A percentile compares a stretch with the other conserved stretches of the same genome.
These are phyloP conservation scores for Reticulascus tulasneorum DNA, from an alignment of 2,329 filamentous ascomycete species.

Conservation along the genomic window DNA sequence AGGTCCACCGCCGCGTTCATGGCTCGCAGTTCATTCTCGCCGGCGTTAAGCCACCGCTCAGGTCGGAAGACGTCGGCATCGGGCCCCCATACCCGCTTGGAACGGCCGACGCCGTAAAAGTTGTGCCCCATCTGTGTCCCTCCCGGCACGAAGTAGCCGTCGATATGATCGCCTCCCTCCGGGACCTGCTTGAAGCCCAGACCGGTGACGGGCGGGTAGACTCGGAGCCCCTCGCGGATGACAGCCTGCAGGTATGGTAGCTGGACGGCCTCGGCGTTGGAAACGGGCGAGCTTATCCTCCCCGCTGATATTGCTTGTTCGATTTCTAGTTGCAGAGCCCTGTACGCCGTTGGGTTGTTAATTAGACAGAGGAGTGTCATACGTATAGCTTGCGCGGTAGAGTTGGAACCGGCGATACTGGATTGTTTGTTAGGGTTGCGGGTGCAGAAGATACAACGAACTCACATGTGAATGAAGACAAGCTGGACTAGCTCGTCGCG, in stretches of 20 bases:
- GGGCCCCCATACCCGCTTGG: slow-evolving; percentile 48
- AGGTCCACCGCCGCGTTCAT: slow-evolving; percentile 37
- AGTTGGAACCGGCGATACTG: slow-evolving; percentile 58
- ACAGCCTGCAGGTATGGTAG: slow-evolving; percentile 55
- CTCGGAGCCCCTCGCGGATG: slow-evolving; percentile 51
- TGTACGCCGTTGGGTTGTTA: slow-evolving; percentile 38
- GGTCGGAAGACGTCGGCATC: slow-evolving; percentile 54
- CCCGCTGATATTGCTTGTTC: slow-evolving; percentile 32
- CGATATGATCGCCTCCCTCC: slow-evolving; percentile 46
- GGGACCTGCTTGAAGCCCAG: slow-evolving; percentile 52
- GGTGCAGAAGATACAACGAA: background rate
- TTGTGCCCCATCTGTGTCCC: slow-evolving; percentile 52
- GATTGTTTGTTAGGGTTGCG: background rate
- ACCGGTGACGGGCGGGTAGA: slow-evolving; percentile 50
- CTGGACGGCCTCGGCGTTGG: slow-evolving; percentile 43
- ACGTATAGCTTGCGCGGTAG: slow-evolving; percentile 57
- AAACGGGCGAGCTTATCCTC: slow-evolving; percentile 30
- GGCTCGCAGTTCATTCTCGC: slow-evolving; percentile 21
- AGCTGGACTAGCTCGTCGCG: slow-evolving; percentile 32
- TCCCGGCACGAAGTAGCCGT: slow-evolving; percentile 46
- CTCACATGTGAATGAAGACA: slow-evolving; percentile 34
- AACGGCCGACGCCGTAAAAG: slow-evolving; percentile 49
- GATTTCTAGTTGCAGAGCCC: slow-evolving; percentile 38
- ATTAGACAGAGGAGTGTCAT: slow-evolving; percentile 49
- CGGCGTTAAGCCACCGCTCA: slow-evolving; percentile 47